Evolutionary conservation across 2,329 filamentous ascomycete genomes (phyloP), one percentile per base, ranked within the genome.

Genomic region (Purpureocillium lavendulum): DNA sequence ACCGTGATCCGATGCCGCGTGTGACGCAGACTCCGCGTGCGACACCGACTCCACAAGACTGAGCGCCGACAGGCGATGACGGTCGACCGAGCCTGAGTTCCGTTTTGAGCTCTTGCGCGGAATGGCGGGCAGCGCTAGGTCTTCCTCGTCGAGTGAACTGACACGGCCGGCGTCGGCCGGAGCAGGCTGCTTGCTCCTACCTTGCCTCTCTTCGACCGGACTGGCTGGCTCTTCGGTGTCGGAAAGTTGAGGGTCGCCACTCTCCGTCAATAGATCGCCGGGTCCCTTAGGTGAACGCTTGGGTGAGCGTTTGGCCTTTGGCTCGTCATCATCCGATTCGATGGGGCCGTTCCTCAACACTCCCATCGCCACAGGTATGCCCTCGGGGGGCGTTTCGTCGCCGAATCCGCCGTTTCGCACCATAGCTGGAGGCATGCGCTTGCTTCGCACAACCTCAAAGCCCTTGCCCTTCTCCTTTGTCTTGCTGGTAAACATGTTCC

Each of bases 381-480:
- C 79, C 50, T 82, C 75, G 0, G 77, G 77, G 2, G 75, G 86
- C 1, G 79, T 75, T 38, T 85, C 84, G 42, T 82, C 70, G 31
- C 75, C 78, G 42, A 78, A 73, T 4, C 49, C 58, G 62, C 71
- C 54, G 60, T 69, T 48, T 66, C 64, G 46, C 53, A 59, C 55
- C 69, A 87, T 84, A 42, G 82, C 80, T 7, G 84, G 82, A 3
- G 88, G 88, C 67, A 92, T 88, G 40, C 89, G 77, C 7, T 87
- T 78, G 57, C 89, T 96, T 53, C 92, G 72, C 13, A 98, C 90
- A 5, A 98, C 92, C 59, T 97, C 92, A 50, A 98, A 98, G 0
- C 92, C 92, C 61, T 97, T 97, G 48, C 83, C 82, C 61, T 94
- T 94, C 49, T 96, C 90, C 56, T 95, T 96, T 7, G 81, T 87